Evolutionary conservation across 129 eudicot species (phyloP).

Genomic region (Gnaphalium uliginosum): DNA sequence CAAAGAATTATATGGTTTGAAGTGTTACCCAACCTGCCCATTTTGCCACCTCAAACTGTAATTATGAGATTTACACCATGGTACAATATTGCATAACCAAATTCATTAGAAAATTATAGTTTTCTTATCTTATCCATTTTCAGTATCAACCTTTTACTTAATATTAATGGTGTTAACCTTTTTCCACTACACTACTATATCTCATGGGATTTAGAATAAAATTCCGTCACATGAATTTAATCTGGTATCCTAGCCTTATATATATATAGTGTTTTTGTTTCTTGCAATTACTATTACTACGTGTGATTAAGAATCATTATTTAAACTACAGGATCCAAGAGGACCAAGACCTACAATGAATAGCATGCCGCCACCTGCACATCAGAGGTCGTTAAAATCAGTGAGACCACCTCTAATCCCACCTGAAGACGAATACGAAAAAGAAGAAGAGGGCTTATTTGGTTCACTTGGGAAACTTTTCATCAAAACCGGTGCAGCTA

Average conservation of each 20-base stretch:
- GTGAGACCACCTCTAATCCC: conserved; percentile 73
- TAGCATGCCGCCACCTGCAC: conserved; percentile 46
- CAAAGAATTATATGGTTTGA: background rate
- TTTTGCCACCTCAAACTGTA: background rate
- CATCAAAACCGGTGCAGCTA: conserved; percentile 50
- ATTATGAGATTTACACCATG: background rate
- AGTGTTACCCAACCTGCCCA: background rate
- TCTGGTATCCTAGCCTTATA: too few relatives aligned
- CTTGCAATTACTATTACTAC: too few relatives aligned
- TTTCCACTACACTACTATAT: too few relatives aligned
- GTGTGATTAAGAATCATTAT: too few relatives aligned
- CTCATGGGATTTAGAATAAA: too few relatives aligned
- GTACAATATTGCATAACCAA: background rate
- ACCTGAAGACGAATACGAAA: conserved; percentile 59
- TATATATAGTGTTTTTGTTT: too few relatives aligned
- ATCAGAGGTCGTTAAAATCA: conserved; percentile 51
- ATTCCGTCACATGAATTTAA: background rate
- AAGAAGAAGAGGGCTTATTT: conserved; percentile 69
- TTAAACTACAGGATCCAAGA: too few relatives aligned
- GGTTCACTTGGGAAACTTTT: conserved; percentile 60
- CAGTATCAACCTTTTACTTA: too few relatives aligned
- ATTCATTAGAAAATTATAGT: background rate
- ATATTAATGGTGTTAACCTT: too few relatives aligned
- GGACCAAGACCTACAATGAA: conserved; percentile 6
- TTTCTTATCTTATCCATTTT: background rate